Evolutionary conservation across 139 green algal species (phyloP).

Genomic region (Nannochloris sp.): DNA sequence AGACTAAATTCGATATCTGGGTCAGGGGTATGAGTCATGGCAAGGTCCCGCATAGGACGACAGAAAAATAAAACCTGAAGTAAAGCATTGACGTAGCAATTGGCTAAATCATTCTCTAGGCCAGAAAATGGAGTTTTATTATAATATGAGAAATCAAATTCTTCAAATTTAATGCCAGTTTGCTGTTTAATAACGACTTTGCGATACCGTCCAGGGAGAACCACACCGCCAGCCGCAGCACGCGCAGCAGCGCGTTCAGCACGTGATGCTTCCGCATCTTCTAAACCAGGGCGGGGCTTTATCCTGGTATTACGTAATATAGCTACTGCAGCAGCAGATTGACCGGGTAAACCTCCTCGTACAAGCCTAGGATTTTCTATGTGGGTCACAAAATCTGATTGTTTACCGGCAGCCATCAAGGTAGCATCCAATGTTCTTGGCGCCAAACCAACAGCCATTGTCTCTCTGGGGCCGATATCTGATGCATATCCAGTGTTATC

Average conservation of each 20-base stretch:
- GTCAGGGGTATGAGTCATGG: slow-evolving; percentile 61
- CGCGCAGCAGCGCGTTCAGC: slow-evolving; percentile 27
- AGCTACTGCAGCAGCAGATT: slow-evolving; percentile 25
- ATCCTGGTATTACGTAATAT: slow-evolving; percentile 48
- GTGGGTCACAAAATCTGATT: slow-evolving; percentile 78
- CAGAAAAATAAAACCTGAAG: slow-evolving; percentile 88
- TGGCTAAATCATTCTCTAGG: slow-evolving; percentile 89
- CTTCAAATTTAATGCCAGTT: slow-evolving; percentile 57
- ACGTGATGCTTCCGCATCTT: neutral
- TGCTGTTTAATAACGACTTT: slow-evolving; percentile 45
- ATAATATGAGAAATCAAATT: slow-evolving; percentile 74
- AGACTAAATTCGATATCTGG: slow-evolving; percentile 80
- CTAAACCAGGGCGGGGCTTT: slow-evolving; percentile 11
- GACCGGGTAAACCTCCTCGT: slow-evolving; percentile 27
- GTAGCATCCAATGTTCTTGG: slow-evolving; percentile 20
- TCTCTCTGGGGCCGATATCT: slow-evolving; percentile 30
- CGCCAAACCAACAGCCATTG: slow-evolving; percentile 41
- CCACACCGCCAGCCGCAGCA: slow-evolving; percentile 29
- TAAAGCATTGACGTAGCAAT: slow-evolving; percentile 90
- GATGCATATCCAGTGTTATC: slow-evolving; percentile 33
- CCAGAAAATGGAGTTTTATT: slow-evolving; percentile 86
- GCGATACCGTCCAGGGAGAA: slow-evolving; percentile 63
- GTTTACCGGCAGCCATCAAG: slow-evolving; percentile 50
- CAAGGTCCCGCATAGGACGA: slow-evolving; percentile 45
- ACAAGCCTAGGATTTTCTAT: slow-evolving; percentile 69